Conservation (phyloP, 2,329 filamentous ascomycete genomes). For the Colletotrichum cordylinicola region DNA sequence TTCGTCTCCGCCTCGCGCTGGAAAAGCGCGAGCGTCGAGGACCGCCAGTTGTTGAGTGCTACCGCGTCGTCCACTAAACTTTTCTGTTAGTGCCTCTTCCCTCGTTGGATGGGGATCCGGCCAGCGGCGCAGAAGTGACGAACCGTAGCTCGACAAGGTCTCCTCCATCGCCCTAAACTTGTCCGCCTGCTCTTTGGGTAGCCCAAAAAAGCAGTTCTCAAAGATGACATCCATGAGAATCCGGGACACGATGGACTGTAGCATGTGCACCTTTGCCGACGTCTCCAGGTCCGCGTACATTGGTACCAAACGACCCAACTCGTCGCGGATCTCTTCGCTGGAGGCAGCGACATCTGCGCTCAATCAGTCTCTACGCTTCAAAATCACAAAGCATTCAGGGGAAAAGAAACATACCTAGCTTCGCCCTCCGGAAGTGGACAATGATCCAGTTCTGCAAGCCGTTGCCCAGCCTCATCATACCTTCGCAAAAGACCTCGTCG, state of each 20-base stretch:
- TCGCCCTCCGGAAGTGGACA: conserved; percentile 69
- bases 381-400: neutral
- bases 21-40: conserved; percentile 65
- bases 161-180: conserved; percentile 57
- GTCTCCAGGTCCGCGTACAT: conserved; percentile 61
- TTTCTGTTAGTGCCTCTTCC: neutral
- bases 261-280: conserved; percentile 63
- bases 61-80: conserved; percentile 50
- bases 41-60: conserved; percentile 70
- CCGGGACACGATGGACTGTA: conserved; percentile 67
- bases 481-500: conserved; percentile 70
- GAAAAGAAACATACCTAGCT: conserved; percentile 51
- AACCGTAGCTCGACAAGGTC: conserved; percentile 39
- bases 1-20: conserved; percentile 55
- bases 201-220: conserved; percentile 66
- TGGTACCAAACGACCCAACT: conserved; percentile 57
- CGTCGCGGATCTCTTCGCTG: conserved; percentile 44
- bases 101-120: neutral
- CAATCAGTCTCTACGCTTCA: conserved; percentile 9
- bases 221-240: conserved; percentile 69
- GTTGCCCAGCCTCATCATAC: conserved; percentile 67
- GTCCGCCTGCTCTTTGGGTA: conserved; percentile 58
- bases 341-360: conserved; percentile 48
- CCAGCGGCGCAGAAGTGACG: neutral
- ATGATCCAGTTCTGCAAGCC: conserved; percentile 79